phyloP scores from a whole-genome alignment of 2,329 filamentous ascomycete genomes.

The Arthrobotrys megalospora region DNA sequence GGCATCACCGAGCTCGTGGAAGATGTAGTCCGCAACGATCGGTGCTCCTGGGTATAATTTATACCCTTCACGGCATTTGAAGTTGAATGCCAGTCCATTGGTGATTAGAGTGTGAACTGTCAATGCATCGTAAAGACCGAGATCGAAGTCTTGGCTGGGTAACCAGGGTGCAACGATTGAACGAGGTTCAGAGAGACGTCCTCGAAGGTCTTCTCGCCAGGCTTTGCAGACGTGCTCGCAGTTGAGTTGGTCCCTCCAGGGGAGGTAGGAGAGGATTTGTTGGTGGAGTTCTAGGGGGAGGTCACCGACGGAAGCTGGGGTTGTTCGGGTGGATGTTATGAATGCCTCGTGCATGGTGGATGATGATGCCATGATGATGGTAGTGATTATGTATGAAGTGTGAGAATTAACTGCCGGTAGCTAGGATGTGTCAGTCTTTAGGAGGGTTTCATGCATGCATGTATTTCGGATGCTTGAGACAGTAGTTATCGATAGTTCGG shows the following conservation, averaged over 20 bases:
- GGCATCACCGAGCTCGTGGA: slow-evolving; percentile 12
- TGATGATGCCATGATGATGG: neutral
- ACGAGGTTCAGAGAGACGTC: slow-evolving; percentile 15
- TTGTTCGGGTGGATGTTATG: neutral
- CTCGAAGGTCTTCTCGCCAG: slow-evolving; percentile 48
- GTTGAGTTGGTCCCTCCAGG: slow-evolving; percentile 50
- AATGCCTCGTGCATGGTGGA: neutral
- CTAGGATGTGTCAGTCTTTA: too few species aligned
- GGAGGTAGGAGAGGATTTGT: slow-evolving; percentile 52
- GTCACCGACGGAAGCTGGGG: slow-evolving; percentile 28
- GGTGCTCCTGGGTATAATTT: neutral
- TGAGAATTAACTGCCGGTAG: neutral
- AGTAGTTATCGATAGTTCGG: too few species aligned
- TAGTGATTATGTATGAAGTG: neutral
- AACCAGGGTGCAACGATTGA: slow-evolving; percentile 44
- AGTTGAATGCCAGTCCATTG: slow-evolving; percentile 27
- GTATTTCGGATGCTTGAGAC: too few species aligned
- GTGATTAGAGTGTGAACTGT: slow-evolving; percentile 43
- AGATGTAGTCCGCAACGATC: slow-evolving; percentile 19
- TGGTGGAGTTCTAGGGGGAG: slow-evolving; percentile 52
- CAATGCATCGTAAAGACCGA: slow-evolving; percentile 40
- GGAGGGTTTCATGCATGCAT: too few species aligned
- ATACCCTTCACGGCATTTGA: slow-evolving; percentile 38
- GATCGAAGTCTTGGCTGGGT: slow-evolving; percentile 39
- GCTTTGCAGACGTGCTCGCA: slow-evolving; percentile 51